These are phyloP conservation scores for Noccaea bulbosa DNA, from an alignment of 345 rosid genomes.

Conservation along the genomic window DNA sequence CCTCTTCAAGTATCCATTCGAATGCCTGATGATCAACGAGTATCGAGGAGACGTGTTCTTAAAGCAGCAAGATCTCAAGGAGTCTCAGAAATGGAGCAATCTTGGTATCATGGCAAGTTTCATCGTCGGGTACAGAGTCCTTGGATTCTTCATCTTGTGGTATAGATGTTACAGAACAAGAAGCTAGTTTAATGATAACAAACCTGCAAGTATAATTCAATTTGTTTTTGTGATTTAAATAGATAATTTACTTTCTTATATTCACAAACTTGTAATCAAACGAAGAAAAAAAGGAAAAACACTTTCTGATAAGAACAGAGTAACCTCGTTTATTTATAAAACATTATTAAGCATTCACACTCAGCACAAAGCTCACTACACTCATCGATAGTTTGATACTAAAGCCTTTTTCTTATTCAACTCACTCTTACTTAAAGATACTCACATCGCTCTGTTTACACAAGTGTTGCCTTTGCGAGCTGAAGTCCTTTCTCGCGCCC, in stretches of 20 bases:
- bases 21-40: constrained; percentile 78
- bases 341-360: constrained; percentile 28
- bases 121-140: constrained; percentile 72
- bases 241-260: not conserved
- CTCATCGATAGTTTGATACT: constrained; percentile 28
- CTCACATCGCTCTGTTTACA: constrained; percentile 40
- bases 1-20: constrained; percentile 66
- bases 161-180: constrained; percentile 64
- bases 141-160: constrained; percentile 75
- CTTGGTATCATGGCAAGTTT: constrained; percentile 72
- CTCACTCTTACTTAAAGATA: constrained; percentile 27
- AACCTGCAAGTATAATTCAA: constrained; percentile 28
- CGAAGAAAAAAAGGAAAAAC: not conserved
- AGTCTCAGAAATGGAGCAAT: constrained; percentile 78
- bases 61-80: constrained; percentile 58
- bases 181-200: constrained; percentile 44
- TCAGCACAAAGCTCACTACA: constrained; percentile 15
- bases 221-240: constrained; percentile 32
- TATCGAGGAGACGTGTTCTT: constrained; percentile 58
- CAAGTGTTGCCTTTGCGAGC: constrained; percentile 68
- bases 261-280: not conserved
- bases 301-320: constrained; percentile 18
- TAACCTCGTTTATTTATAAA: constrained; percentile 28
- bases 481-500: constrained; percentile 76
- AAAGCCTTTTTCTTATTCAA: constrained; percentile 15